Evolutionary conservation across 352 stramenopile genomes (phyloP).

Genomic region (Globisporangium polare): DNA sequence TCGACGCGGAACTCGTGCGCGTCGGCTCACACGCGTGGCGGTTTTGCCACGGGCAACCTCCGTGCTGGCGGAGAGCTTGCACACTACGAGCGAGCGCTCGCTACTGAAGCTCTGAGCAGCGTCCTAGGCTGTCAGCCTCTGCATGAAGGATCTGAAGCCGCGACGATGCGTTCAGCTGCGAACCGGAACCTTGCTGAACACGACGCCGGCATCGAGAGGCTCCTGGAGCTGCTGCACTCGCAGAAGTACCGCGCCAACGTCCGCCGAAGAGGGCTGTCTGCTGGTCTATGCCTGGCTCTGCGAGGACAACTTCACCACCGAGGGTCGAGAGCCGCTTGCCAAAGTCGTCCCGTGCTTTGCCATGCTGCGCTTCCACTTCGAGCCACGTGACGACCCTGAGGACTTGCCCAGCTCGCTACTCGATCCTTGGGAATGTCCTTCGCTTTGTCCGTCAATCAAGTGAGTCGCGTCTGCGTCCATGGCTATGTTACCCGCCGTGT

Average conservation of each 20-base stretch:
- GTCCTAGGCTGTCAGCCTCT: not conserved
- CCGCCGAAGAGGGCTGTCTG: conserved; percentile 20
- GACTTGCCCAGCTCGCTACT: too few species aligned
- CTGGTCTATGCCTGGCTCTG: conserved; percentile 20
- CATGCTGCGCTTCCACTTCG: conserved; percentile 17
- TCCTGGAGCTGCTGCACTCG: conserved; percentile 17
- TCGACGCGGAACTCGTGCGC: too few species aligned
- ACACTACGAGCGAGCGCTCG: conserved; percentile 4
- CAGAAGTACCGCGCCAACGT: conserved; percentile 15
- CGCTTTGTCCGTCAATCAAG: too few species aligned
- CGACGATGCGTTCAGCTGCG: not conserved
- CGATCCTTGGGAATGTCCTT: too few species aligned
- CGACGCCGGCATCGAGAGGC: not conserved
- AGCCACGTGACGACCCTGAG: conserved; percentile 1
- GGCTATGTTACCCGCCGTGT: too few species aligned
- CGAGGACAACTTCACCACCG: not conserved
- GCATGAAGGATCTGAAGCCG: not conserved
- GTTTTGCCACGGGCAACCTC: conserved; percentile 11
- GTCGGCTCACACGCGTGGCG: not conserved
- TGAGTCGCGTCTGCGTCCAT: too few species aligned
- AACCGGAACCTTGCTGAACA: conserved; percentile 8
- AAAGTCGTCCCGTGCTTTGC: conserved; percentile 14
- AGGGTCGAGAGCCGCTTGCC: conserved; percentile 10
- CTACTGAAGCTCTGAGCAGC: not conserved
- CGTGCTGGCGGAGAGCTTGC: conserved; percentile 5